Evolutionary conservation across 148 eudicot genomes (phyloP).

Genomic region (Fallopia convolvulus): DNA sequence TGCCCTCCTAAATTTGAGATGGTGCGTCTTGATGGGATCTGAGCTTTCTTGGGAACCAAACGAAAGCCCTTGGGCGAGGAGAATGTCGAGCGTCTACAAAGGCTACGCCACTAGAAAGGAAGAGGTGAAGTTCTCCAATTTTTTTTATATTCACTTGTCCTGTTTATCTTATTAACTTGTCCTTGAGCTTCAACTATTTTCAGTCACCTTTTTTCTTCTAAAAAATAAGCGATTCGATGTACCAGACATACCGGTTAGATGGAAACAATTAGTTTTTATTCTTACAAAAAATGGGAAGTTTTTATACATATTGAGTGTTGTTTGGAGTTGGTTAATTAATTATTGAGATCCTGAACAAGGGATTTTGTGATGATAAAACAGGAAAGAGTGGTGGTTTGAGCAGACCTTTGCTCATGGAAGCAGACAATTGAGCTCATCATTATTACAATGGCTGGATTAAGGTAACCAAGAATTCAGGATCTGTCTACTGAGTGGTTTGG

Average conservation of each 20-base stretch:
- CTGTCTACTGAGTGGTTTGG: neutral
- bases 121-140: neutral
- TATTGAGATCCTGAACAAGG: neutral
- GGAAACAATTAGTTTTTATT: too few relatives aligned
- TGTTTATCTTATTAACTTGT: neutral
- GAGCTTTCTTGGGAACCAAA: slow-evolving; percentile 62
- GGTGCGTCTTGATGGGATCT: slow-evolving; percentile 52
- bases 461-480: slow-evolving; percentile 4
- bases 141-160: neutral
- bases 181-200: neutral
- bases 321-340: neutral
- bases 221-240: too few relatives aligned
- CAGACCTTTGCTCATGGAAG: neutral
- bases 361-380: neutral
- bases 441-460: neutral
- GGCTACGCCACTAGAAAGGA: slow-evolving; percentile 15
- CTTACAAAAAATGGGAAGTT: too few relatives aligned
- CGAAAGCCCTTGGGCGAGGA: slow-evolving; percentile 59
- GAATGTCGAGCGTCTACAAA: slow-evolving; percentile 30
- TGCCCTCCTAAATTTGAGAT: slow-evolving; percentile 61
- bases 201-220: neutral
- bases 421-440: neutral
- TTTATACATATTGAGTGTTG: too few relatives aligned
- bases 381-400: neutral
- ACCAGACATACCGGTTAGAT: too few relatives aligned